A percentile compares a stretch with the other conserved stretches of the same genome.
Evolutionary conservation across 2,329 filamentous ascomycete species (phyloP).

Genomic region (Penicillium frequentans): DNA sequence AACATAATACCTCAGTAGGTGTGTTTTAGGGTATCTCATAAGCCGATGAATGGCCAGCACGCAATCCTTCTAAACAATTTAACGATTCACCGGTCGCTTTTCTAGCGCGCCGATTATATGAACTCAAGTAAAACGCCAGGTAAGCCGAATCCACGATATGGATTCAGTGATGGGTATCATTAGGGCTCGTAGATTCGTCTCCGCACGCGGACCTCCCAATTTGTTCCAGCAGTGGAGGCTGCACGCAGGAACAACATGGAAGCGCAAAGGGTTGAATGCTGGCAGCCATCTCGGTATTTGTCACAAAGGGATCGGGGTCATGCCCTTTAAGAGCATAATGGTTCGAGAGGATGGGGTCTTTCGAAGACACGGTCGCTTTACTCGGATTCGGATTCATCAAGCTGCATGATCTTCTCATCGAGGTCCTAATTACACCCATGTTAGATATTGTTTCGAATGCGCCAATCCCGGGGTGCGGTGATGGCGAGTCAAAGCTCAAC

Average conservation of each 20-base stretch:
- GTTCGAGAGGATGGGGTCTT: neutral
- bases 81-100: too few relatives aligned
- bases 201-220: neutral
- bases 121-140: too few relatives aligned
- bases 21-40: too few relatives aligned
- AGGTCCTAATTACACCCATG: slow-evolving; percentile 37
- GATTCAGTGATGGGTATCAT: neutral
- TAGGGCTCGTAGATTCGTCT: neutral
- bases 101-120: too few relatives aligned
- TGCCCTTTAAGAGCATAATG: neutral
- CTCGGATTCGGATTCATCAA: slow-evolving; percentile 48
- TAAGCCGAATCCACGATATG: neutral
- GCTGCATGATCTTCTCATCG: slow-evolving; percentile 49
- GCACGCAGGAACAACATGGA: neutral
- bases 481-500: neutral
- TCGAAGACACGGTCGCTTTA: slow-evolving; percentile 14
- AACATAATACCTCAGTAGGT: too few relatives aligned
- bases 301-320: neutral
- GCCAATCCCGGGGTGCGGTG: neutral
- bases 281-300: neutral
- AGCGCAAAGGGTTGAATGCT: neutral
- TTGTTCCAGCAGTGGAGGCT: too few relatives aligned
- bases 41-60: too few relatives aligned
- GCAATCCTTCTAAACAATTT: too few relatives aligned
- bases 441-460: neutral